Percentiles rank a stretch among this genome's conserved stretches.
Evolutionary conservation across 2,329 filamentous ascomycete genomes (phyloP).

Genomic region (Xylariaceae sp.): DNA sequence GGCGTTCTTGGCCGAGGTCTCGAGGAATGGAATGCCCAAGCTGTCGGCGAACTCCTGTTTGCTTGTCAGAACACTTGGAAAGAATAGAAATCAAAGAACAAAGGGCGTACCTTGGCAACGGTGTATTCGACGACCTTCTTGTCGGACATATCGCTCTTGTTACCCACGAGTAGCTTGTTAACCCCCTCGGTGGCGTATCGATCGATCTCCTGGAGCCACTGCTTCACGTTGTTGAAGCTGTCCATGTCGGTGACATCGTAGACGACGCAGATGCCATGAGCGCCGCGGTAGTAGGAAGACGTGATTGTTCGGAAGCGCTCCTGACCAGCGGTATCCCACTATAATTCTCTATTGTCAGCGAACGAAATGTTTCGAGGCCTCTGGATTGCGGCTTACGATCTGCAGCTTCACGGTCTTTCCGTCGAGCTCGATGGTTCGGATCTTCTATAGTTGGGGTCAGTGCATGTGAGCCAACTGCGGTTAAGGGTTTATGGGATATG

Average conservation of each 20-base stretch:
- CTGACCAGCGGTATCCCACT: constrained; percentile 99
- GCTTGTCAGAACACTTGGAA: constrained; percentile 12
- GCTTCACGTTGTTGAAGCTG: constrained; percentile 99
- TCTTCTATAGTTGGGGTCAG: constrained; percentile 65
- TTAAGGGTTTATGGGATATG: background rate
- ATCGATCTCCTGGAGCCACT: constrained; percentile 99
- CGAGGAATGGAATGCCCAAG: constrained; percentile 97
- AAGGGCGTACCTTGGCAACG: constrained; percentile 78
- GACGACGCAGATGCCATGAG: constrained; percentile 98
- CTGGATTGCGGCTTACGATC: constrained; percentile 65
- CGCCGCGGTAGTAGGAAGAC: constrained; percentile 98
- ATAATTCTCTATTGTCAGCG: constrained; percentile 29
- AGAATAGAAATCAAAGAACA: background rate
- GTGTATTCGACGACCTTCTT: constrained; percentile 99
- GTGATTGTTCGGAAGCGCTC: constrained; percentile 99
- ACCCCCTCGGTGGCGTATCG: constrained; percentile 98
- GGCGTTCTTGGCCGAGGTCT: constrained; percentile 99
- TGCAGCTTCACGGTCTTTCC: constrained; percentile 99
- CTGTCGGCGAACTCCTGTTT: constrained; percentile 94
- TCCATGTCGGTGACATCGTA: constrained; percentile 99
- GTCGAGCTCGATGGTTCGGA: constrained; percentile 98
- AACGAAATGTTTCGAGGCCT: background rate
- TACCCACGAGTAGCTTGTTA: constrained; percentile 98
- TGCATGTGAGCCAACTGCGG: constrained; percentile 32
- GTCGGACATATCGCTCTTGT: constrained; percentile 99